Evolutionary conservation across 305 asterid genomes (phyloP), one percentile per base, ranked within the genome.

Genomic region (Fraxinus platypoda): DNA sequence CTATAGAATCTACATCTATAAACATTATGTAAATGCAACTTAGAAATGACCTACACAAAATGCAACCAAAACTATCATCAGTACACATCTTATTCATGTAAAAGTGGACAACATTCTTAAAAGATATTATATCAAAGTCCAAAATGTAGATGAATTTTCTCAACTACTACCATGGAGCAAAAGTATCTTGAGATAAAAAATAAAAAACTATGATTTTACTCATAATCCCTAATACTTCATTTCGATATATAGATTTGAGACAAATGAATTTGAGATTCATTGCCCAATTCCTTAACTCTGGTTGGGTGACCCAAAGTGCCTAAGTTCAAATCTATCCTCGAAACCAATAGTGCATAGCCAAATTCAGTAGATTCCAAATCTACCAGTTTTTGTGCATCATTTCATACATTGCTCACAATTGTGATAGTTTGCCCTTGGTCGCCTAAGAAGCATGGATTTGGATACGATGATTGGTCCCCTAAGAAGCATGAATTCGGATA

Each of bases 61-160:
- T 30, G 77, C 76, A 77, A 72, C 82, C 75, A 30, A 62, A 78
- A 7, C 28, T 78, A 46, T 33, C 33, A 15, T 54, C 83, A 76
- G 35, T 35, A 37, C 59, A 62, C 8, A 62, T 62, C 28, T 59
- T 62, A 21, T 25, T 30, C 30, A 62, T 25, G 72, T 21, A 26
- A 9, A 80, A n/a, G 31, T 37, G 30, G 78, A 52, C n/a, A 37
- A 38, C 11, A 38, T 35, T 21, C 78, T 75, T 75, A 59, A 57
- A 12, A 64, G 8, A 64, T 57, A 77, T 35, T 46, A 37, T 12
- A 68, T 75, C 21, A 73, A n/a, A 19, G 2, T 17, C 57, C 70
- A 66, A 52, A 25, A 31, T 23, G 46, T 34, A 79, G 38, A 49
- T 73, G 8, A 21, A 3, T 77, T 46, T 33, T 78, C 78, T 62